Evolutionary conservation across 306 rosid genomes (phyloP).

Genomic region (Dryas octopetala): DNA sequence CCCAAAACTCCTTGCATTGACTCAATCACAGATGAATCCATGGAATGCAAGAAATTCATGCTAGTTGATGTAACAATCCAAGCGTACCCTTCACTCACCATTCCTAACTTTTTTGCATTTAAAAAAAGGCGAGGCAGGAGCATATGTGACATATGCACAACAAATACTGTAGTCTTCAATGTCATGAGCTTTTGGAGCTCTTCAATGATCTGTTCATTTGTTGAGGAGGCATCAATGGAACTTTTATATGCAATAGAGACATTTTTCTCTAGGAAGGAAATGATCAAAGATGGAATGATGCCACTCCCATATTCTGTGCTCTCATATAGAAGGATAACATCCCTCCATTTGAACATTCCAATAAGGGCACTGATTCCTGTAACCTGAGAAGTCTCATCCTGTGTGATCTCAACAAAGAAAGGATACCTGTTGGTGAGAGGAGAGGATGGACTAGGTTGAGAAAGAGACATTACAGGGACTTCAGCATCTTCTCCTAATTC

Average conservation of each 20-base stretch:
- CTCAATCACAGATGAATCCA: background rate
- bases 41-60: background rate
- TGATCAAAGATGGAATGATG: background rate
- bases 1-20: slow-evolving; percentile 19
- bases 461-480: slow-evolving; percentile 16
- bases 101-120: slow-evolving; percentile 11
- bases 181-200: slow-evolving; percentile 12
- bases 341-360: slow-evolving; percentile 13
- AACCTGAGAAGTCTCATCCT: slow-evolving; percentile 5
- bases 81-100: slow-evolving; percentile 13
- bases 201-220: background rate
- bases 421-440: background rate
- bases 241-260: background rate
- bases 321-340: slow-evolving; percentile 2
- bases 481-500: slow-evolving; percentile 15
- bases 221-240: background rate
- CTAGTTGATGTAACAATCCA: slow-evolving; percentile 17
- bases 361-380: background rate
- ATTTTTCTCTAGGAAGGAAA: background rate
- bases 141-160: slow-evolving; percentile 17
- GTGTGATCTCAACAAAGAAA: slow-evolving; percentile 11
- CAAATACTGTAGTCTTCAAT: background rate
- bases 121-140: background rate
- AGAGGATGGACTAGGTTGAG: background rate
- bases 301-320: background rate